Percentiles rank a stretch among this genome's conserved stretches.
These are phyloP conservation scores for Phialophora verrucosa DNA, from an alignment of 2,329 filamentous ascomycete species.

Conservation along the genomic window DNA sequence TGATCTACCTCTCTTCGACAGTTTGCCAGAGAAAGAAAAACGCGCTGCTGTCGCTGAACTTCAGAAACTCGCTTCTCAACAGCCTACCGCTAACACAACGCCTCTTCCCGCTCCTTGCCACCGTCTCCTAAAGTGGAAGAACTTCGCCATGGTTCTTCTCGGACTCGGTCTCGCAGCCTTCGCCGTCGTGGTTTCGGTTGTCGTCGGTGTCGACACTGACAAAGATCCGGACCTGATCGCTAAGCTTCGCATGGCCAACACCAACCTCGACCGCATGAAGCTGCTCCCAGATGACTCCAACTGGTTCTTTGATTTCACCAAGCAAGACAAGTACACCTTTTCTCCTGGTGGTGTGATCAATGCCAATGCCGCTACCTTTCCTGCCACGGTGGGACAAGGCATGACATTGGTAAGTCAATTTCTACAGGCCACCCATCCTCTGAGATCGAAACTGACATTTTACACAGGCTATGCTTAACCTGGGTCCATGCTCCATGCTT, in stretches of 20 bases:
- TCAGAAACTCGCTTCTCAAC: slow-evolving; percentile 18
- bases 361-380: slow-evolving; percentile 59
- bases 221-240: slow-evolving; percentile 49
- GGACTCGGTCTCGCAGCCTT: slow-evolving; percentile 38
- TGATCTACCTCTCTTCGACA: slow-evolving; percentile 23
- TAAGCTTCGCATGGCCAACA: slow-evolving; percentile 49
- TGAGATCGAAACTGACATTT: slow-evolving; percentile 5
- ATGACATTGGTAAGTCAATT: slow-evolving; percentile 49
- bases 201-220: slow-evolving; percentile 48
- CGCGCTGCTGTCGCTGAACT: slow-evolving; percentile 24
- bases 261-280: slow-evolving; percentile 53
- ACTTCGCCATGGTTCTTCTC: slow-evolving; percentile 28
- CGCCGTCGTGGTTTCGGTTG: slow-evolving; percentile 33
- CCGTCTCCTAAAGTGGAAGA: slow-evolving; percentile 24
- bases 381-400: slow-evolving; percentile 54
- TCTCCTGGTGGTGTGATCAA: slow-evolving; percentile 57
- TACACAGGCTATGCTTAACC: slow-evolving; percentile 47
- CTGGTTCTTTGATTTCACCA: slow-evolving; percentile 59
- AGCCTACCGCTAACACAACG: slow-evolving; percentile 13
- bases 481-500: slow-evolving; percentile 60
- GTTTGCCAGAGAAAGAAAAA: slow-evolving; percentile 30
- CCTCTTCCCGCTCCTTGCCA: background rate
- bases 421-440: background rate
- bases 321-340: slow-evolving; percentile 51
- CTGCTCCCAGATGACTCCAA: slow-evolving; percentile 50